These are phyloP conservation scores for Lactarius hengduanensis DNA, from an alignment of 768 basidiomycete genomes.

Conservation along the genomic window DNA sequence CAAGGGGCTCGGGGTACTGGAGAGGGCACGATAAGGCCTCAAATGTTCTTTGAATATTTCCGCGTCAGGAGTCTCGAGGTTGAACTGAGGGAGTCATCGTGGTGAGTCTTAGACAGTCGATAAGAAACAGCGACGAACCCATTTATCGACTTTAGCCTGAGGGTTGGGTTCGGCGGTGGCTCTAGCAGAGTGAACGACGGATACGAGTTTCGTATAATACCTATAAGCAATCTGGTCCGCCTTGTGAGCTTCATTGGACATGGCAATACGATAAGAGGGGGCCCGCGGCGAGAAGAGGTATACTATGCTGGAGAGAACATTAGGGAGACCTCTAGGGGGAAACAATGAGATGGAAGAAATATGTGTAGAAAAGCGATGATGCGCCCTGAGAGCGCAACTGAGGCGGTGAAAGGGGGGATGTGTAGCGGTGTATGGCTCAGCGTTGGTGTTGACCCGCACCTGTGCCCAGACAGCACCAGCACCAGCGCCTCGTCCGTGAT, in stretches of 20 bases:
- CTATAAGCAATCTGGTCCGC: slow-evolving; percentile 86
- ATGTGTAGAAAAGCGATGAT: not conserved
- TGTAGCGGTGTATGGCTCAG: not conserved
- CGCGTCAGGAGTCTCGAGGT: slow-evolving; percentile 74
- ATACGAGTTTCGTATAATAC: slow-evolving; percentile 79
- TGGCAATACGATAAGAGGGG: slow-evolving; percentile 35
- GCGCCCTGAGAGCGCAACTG: not conserved
- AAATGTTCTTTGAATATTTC: slow-evolving; percentile 64
- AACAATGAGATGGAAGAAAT: not conserved
- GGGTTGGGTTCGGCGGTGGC: slow-evolving; percentile 50
- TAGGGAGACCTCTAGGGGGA: slow-evolving; percentile 18
- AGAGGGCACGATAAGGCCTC: slow-evolving; percentile 60
- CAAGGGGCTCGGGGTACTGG: slow-evolving; percentile 39
- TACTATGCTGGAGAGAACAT: slow-evolving; percentile 28
- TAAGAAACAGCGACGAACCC: slow-evolving; percentile 50
- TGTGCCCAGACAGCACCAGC: not conserved
- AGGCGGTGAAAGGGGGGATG: not conserved
- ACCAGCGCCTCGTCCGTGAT: slow-evolving; percentile 3
- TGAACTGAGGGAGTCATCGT: slow-evolving; percentile 54
- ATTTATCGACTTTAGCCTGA: slow-evolving; percentile 68
- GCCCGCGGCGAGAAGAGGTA: slow-evolving; percentile 21
- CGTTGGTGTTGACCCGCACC: not conserved
- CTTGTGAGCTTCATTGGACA: slow-evolving; percentile 58
- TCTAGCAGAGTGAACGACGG: slow-evolving; percentile 70
- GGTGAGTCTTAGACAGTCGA: not conserved